Evolutionary conservation across 495 filamentous ascomycete species (phyloP), one percentile per base, ranked within the genome.

Genomic region (Aspergillus ostianus): DNA sequence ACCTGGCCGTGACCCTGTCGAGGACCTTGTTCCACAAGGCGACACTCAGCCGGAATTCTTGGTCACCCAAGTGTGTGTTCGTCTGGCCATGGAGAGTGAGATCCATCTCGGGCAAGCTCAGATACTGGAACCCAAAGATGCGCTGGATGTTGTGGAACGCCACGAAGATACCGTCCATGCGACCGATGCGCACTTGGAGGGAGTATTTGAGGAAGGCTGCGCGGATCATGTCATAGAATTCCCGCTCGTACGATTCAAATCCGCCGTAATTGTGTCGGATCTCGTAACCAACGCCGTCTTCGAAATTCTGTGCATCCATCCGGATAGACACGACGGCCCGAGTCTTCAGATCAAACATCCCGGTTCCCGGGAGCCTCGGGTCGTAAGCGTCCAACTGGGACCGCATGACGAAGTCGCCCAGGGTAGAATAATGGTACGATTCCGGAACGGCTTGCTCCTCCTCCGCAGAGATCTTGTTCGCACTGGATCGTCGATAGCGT

Each of bases 121-220:
- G 78, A 67, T 99, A 99, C 71, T 98, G 94, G 73, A 99, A 99
- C 0, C 94, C 94, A 68, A 99, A 99, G 47, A 99, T 96, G 36
- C 91, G 86, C 70, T 96, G 82, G 6, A 91, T 87, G 66, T 99
- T 99, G 75, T 99, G 94, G 70, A 86, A 98, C 13, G 95, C 95
- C n/a, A 97, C 90, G 64, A 97, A 98, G 52, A 98, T 97, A 53
- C 94, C 94, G 63, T 98, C 93, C 94, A 99, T 99, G 20, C 95
- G 86, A 27, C 94, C 94, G 81, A 98, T 91, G 21, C 94, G 87
- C 36, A 93, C 94, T 71, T 99, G 94, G 23, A 99, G 80, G 6
- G 92, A 96, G 70, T 99, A 99, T 66, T 98, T 98, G 57, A 99
- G 77, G 77, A 99, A 96, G 7, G 93, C 93, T 2, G 91, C 83